Evolutionary conservation across 352 stramenopile genomes (phyloP), one percentile per base, ranked within the genome.

Genomic region (Hyaloperonospora arabidopsidis): DNA sequence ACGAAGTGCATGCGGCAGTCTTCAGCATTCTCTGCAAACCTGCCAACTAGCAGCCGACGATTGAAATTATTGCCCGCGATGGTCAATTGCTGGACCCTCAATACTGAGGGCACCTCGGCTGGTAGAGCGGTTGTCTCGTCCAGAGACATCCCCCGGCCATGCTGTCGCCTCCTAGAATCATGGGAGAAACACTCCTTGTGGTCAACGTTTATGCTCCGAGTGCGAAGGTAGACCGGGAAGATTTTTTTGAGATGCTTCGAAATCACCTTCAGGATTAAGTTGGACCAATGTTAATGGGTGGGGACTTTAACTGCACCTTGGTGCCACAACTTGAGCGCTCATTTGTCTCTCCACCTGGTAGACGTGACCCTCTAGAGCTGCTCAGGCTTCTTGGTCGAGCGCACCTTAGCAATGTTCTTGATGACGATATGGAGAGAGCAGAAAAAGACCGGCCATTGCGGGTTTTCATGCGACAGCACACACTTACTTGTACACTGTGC

Each of bases 291-390:
- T 38, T 38, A 2, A 7, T 38, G 32, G 2, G 32, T 38, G n/a
- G n/a, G n/a, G n/a, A n/a, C n/a, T 44, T 44, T n/a, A 44, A 44
- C 38, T 44, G 38, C 38, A 19, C 38, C 13, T 44, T 44, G 38
- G 17, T 44, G 38, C 38, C 38, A 8, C 38, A n/a, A 19, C 2
- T 44, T 44, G 38, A 44, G 13, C 2, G 38, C 11, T 44, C 38
- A 18, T 21, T 17, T 17, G 38, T 17, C 2, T 17, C 38, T 38
- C n/a, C n/a, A n/a, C n/a, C n/a, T n/a, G n/a, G n/a, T n/a, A n/a
- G n/a, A n/a, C n/a, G n/a, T n/a, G 32, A 38, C 4, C 15, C 32
- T 2, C 1, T 38, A 13, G 32, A 8, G 32, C 32, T 38, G 32
- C 11, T 8, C 11, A 8, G 32, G 32, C 4, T 38, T 2, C 32